phyloP scores from a whole-genome alignment of 306 rosid genomes.

The Vigna hirtella region DNA sequence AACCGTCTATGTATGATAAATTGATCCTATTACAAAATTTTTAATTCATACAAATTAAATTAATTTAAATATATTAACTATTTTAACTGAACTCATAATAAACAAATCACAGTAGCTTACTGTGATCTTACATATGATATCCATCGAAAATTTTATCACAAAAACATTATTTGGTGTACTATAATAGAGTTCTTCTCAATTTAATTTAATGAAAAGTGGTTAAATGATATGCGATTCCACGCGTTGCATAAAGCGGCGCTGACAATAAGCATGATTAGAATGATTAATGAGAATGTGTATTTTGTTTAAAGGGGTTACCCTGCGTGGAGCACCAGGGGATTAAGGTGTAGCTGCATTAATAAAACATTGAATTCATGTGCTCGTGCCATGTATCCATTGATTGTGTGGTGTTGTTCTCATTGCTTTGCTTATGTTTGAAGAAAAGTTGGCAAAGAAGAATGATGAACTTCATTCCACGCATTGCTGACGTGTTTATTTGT shows the following conservation, averaged over 20 bases:
- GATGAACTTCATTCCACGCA: conserved; percentile 54
- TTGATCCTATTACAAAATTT: no score
- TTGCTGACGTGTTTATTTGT: conserved; percentile 47
- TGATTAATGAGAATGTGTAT: conserved; percentile 34
- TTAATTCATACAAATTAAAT: no score
- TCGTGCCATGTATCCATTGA: conserved; percentile 24
- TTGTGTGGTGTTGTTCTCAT: conserved; percentile 24
- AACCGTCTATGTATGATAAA: no score
- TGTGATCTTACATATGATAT: no score
- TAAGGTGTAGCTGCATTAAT: no score
- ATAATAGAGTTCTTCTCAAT: background rate
- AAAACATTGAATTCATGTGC: conserved; percentile 26
- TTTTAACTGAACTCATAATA: no score
- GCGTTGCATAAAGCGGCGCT: conserved; percentile 50
- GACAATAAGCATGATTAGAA: conserved; percentile 45
- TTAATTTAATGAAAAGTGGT: conserved; percentile 19
- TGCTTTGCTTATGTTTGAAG: conserved; percentile 65
- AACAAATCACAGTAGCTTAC: no score
- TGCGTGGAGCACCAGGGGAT: no score
- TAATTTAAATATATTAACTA: no score
- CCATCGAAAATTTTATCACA: conserved; percentile 31
- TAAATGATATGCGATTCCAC: conserved; percentile 46
- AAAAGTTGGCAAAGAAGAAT: conserved; percentile 45
- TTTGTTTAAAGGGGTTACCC: background rate
- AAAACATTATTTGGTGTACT: background rate